Conservation (phyloP, 2,329 filamentous ascomycete species). For the Colletotrichum graminicola region DNA sequence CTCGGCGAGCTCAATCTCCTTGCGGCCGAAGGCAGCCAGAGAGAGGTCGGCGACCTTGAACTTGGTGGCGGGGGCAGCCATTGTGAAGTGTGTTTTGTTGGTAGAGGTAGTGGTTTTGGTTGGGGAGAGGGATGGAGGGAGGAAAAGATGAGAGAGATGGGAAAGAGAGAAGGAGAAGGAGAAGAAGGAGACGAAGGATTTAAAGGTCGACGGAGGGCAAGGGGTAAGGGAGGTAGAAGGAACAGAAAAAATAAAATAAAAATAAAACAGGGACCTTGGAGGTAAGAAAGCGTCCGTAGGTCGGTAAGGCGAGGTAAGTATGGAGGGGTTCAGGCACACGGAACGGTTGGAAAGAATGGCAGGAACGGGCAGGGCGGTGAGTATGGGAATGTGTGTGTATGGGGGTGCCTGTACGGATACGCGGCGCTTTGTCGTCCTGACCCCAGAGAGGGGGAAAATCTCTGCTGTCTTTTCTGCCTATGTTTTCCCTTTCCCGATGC, state of each 20-base stretch:
- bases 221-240: constrained; percentile 27
- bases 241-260: constrained; percentile 18
- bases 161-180: constrained; percentile 23
- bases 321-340: constrained; percentile 17
- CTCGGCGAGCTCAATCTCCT: constrained; percentile 98
- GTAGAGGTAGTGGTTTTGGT: constrained; percentile 37
- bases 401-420: not conserved
- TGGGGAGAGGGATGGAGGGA: constrained; percentile 38
- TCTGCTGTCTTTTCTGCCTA: constrained; percentile 25
- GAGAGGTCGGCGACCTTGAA: constrained; percentile 99
- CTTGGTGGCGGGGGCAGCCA: constrained; percentile 87
- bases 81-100: constrained; percentile 52
- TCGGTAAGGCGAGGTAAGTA: not conserved
- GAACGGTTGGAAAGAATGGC: not conserved
- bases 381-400: not conserved
- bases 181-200: constrained; percentile 40
- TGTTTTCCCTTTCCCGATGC: not conserved
- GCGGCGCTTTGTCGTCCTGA: constrained; percentile 10
- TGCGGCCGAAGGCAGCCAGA: constrained; percentile 97
- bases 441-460: constrained; percentile 33
- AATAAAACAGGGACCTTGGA: constrained; percentile 16
- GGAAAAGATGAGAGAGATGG: constrained; percentile 31
- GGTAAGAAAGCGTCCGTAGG: not conserved
- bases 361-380: constrained; percentile 19
- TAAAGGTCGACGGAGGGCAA: constrained; percentile 36